Conservation (phyloP, 257 asterid genomes). For the Solanum peruvianum region DNA sequence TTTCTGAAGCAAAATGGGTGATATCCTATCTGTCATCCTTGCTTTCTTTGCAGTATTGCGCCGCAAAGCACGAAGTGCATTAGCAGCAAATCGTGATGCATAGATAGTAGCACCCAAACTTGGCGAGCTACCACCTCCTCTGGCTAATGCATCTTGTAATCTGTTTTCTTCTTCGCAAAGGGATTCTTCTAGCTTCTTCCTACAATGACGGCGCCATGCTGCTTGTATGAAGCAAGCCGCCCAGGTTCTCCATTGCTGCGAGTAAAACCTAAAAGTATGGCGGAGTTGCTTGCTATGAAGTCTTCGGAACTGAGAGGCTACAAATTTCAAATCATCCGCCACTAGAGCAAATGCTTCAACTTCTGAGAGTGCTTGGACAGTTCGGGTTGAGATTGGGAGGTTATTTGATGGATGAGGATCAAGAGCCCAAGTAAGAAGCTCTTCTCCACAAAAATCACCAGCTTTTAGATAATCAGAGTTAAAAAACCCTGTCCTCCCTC, state of each 20-base stretch:
- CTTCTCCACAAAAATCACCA: slow-evolving; percentile 97
- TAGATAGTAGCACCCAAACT: slow-evolving; percentile 88
- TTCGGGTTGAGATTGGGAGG: slow-evolving; percentile 90
- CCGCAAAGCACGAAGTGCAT: slow-evolving; percentile 59
- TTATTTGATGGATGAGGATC: slow-evolving; percentile 77
- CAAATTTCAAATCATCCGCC: slow-evolving; percentile 87
- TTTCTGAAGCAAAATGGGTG: slow-evolving; percentile 75
- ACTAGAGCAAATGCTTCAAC: slow-evolving; percentile 88
- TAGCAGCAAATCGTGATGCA: slow-evolving; percentile 89
- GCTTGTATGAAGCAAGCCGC: slow-evolving; percentile 96
- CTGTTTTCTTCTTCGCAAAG: slow-evolving; percentile 66
- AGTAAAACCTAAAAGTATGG: slow-evolving; percentile 84
- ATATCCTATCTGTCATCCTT: slow-evolving; percentile 59
- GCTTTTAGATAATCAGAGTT: slow-evolving; percentile 73
- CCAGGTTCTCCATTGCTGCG: slow-evolving; percentile 98
- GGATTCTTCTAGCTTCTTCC: slow-evolving; percentile 82
- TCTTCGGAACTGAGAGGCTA: slow-evolving; percentile 82
- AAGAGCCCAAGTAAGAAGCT: slow-evolving; percentile 97
- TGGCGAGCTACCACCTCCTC: slow-evolving; percentile 47
- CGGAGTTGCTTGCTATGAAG: slow-evolving; percentile 87
- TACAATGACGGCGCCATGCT: slow-evolving; percentile 68
- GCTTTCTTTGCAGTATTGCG: slow-evolving; percentile 47
- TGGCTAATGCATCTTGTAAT: slow-evolving; percentile 68
- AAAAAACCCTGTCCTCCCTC: slow-evolving; percentile 88
- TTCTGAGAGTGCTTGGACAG: slow-evolving; percentile 87